Conservation (phyloP, 805 yeast species). For the Lipomyces chichibuensis region DNA sequence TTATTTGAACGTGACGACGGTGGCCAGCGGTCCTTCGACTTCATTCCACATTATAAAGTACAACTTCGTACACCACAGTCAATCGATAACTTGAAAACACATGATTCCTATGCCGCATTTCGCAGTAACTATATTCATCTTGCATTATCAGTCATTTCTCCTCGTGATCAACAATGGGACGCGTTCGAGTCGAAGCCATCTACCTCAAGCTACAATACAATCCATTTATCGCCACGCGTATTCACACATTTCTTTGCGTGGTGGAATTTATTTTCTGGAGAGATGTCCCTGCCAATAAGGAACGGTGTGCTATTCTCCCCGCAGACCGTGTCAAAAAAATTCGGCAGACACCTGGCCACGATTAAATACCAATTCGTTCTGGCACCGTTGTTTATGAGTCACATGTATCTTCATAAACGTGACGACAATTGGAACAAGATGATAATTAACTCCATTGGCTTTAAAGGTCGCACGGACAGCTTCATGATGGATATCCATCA, state of each 20-base stretch:
- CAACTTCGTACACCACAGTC: conserved; percentile 60
- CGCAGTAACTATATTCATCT: conserved; percentile 81
- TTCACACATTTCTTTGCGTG: conserved; percentile 72
- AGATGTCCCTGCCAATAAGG: conserved; percentile 75
- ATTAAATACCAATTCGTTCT: conserved; percentile 78
- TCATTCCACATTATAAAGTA: conserved; percentile 67
- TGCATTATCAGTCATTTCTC: conserved; percentile 59
- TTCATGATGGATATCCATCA: conserved; percentile 72
- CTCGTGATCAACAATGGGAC: conserved; percentile 38
- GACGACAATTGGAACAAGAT: conserved; percentile 49
- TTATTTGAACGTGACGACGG: conserved; percentile 65
- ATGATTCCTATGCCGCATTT: conserved; percentile 82
- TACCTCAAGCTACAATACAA: conserved; percentile 57
- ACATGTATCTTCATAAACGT: conserved; percentile 61
- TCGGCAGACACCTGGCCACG: conserved; percentile 73
- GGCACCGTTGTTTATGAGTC: conserved; percentile 73
- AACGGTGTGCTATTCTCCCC: conserved; percentile 66
- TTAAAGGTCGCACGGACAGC: conserved; percentile 61
- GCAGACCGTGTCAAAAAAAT: conserved; percentile 57
- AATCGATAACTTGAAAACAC: conserved; percentile 52
- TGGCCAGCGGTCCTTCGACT: conserved; percentile 51
- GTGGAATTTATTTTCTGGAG: conserved; percentile 86
- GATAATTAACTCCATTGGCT: conserved; percentile 59
- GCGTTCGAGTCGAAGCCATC: conserved; percentile 17
- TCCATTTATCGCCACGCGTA: conserved; percentile 74